phyloP scores from a whole-genome alignment of 495 filamentous ascomycete genomes.

The Sordaria brevicollis region DNA sequence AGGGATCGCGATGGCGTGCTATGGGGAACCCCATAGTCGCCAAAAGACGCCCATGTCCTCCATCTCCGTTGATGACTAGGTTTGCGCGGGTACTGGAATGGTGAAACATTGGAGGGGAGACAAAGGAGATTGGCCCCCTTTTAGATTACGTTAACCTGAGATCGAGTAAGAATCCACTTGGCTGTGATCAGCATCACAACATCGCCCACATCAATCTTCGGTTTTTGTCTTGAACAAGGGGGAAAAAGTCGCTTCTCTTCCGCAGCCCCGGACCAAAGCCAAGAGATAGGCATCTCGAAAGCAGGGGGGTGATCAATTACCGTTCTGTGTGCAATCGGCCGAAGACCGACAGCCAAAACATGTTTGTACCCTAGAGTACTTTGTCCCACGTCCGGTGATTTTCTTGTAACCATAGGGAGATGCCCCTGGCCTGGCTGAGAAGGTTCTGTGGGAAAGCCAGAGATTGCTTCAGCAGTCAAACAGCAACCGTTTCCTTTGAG shows the following conservation, averaged over 20 bases:
- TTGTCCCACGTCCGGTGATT: background rate
- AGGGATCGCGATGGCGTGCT: background rate
- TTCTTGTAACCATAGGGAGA: background rate
- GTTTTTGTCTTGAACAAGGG: background rate
- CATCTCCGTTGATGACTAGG: background rate
- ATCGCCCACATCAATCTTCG: background rate
- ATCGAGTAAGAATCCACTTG: constrained; percentile 15
- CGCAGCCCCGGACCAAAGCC: background rate
- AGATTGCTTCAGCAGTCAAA: background rate
- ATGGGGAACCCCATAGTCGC: background rate
- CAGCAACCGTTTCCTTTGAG: background rate
- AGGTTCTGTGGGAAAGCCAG: background rate
- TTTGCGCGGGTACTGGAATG: background rate
- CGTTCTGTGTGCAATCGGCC: background rate
- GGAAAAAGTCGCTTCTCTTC: background rate
- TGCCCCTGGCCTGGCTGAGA: background rate
- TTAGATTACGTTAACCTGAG: constrained; percentile 5
- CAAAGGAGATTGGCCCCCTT: background rate
- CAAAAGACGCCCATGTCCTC: background rate
- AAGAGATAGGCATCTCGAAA: background rate
- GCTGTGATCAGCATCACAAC: constrained; percentile 1
- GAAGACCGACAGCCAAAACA: background rate
- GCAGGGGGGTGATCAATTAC: background rate
- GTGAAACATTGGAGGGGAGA: background rate
- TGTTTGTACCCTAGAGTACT: background rate